Conservation (phyloP, 768 basidiomycete genomes). For the Lactarius sanguifluus region DNA sequence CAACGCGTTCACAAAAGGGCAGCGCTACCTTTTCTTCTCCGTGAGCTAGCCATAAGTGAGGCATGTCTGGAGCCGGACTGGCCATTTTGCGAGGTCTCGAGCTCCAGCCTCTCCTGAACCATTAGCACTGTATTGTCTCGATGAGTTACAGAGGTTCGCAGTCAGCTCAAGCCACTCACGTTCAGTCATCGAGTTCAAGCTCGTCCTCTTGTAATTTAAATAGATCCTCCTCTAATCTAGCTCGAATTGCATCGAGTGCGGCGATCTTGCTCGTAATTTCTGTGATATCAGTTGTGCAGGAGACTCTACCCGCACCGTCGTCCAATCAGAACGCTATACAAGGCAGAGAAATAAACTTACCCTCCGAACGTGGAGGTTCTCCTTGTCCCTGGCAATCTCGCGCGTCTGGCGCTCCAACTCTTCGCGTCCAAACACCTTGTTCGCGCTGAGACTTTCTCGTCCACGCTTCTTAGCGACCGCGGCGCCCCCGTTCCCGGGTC, state of each 20-base stretch:
- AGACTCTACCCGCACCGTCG: slow-evolving; percentile 55
- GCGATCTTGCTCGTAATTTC: slow-evolving; percentile 92
- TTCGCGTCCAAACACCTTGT: slow-evolving; percentile 75
- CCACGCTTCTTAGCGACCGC: slow-evolving; percentile 48
- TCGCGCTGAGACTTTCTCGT: slow-evolving; percentile 64
- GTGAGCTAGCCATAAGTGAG: slow-evolving; percentile 54
- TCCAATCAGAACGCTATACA: neutral
- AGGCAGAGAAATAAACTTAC: slow-evolving; percentile 41
- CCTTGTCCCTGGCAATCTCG: slow-evolving; percentile 89
- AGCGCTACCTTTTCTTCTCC: slow-evolving; percentile 61
- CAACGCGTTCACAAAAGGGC: neutral
- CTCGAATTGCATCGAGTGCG: slow-evolving; percentile 75
- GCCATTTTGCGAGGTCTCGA: slow-evolving; percentile 53
- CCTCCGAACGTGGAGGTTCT: slow-evolving; percentile 85
- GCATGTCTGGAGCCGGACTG: slow-evolving; percentile 39
- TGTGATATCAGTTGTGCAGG: slow-evolving; percentile 78
- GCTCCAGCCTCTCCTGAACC: slow-evolving; percentile 78
- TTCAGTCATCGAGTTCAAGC: slow-evolving; percentile 94
- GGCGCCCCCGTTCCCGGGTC: slow-evolving; percentile 40
- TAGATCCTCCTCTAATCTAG: slow-evolving; percentile 77
- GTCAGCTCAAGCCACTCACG: slow-evolving; percentile 47
- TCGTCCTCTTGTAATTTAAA: slow-evolving; percentile 92
- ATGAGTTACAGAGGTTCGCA: slow-evolving; percentile 16
- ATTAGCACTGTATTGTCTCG: slow-evolving; percentile 65
- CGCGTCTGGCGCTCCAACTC: slow-evolving; percentile 81